Conservation (phyloP, 768 basidiomycete genomes). For the Hericium coralloides region DNA sequence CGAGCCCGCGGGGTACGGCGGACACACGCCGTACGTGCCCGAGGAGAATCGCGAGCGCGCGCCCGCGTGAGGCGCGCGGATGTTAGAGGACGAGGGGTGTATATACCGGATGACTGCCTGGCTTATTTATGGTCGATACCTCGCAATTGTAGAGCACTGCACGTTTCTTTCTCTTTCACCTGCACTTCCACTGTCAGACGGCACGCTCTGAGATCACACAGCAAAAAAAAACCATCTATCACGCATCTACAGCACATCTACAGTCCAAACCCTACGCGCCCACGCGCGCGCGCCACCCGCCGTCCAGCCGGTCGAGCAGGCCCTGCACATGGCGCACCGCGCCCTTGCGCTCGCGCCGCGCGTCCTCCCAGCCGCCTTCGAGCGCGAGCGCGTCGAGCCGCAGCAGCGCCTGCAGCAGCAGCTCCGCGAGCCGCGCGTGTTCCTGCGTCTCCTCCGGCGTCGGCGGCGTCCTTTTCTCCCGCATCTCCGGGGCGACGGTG, state of each 20-base stretch:
- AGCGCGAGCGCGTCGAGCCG: slow-evolving; percentile 76
- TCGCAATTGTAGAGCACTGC: no score
- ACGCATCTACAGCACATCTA: no score
- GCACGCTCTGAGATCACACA: no score
- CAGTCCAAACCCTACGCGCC: not conserved
- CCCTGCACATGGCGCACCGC: slow-evolving; percentile 83
- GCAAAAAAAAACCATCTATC: no score
- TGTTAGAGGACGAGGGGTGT: no score
- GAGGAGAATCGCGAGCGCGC: not conserved
- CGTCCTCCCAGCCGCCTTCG: slow-evolving; percentile 68
- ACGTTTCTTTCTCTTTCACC: no score
- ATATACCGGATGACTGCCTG: no score
- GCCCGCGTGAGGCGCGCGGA: no score
- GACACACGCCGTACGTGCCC: not conserved
- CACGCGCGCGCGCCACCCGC: slow-evolving; percentile 38
- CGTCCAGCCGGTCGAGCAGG: slow-evolving; percentile 73
- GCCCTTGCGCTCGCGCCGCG: slow-evolving; percentile 72
- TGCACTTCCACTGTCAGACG: no score
- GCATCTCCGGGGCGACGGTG: not conserved
- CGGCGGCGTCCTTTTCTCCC: slow-evolving; percentile 7
- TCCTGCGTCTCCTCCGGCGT: slow-evolving; percentile 27
- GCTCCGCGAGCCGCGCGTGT: slow-evolving; percentile 61
- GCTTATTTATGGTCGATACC: no score
- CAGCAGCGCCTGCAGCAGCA: slow-evolving; percentile 80
- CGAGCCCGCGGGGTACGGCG: not conserved